Evolutionary conservation across 2,329 filamentous ascomycete genomes (phyloP).

Genomic region (Sporothrix phasma): DNA sequence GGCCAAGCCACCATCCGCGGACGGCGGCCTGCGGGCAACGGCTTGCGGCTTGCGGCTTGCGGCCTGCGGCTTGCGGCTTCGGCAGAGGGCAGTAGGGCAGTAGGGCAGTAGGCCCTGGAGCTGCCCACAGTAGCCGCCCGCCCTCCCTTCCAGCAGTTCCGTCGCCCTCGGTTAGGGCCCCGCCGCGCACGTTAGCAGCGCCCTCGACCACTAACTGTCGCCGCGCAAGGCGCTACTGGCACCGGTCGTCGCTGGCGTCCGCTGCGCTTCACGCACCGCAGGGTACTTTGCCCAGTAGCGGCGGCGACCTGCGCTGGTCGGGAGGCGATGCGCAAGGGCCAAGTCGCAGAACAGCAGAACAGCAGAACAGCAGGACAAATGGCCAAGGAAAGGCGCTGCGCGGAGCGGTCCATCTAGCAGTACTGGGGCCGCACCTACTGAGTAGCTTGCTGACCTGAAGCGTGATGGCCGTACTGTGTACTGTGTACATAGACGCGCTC

Average conservation of each 20-base stretch:
- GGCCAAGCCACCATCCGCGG: constrained; percentile 6
- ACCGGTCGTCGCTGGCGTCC: background rate
- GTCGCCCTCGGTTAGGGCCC: constrained; percentile 18
- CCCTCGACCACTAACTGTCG: background rate
- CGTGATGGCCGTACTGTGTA: constrained; percentile 9
- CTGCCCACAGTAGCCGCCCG: constrained; percentile 17
- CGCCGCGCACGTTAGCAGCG: constrained; percentile 3
- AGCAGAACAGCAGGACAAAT: too few species aligned
- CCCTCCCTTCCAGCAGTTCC: constrained; percentile 14
- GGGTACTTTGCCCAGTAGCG: background rate
- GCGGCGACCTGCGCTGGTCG: background rate
- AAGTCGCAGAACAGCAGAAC: background rate
- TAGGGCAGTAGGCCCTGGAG: background rate
- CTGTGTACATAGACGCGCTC: background rate
- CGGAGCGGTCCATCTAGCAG: constrained; percentile 19
- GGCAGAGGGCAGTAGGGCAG: constrained; percentile 4
- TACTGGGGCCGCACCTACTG: constrained; percentile 16
- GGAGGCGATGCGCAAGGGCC: background rate
- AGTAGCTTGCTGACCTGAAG: constrained; percentile 1
- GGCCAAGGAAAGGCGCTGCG: background rate
- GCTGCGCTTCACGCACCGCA: background rate
- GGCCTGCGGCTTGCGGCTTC: constrained; percentile 3
- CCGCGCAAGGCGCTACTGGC: background rate
- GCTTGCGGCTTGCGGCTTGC: constrained; percentile 1
- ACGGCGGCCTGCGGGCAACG: background rate